Evolutionary conservation across 176 grass and related monocot genomes (phyloP).

Genomic region (Phyllostachys edulis): DNA sequence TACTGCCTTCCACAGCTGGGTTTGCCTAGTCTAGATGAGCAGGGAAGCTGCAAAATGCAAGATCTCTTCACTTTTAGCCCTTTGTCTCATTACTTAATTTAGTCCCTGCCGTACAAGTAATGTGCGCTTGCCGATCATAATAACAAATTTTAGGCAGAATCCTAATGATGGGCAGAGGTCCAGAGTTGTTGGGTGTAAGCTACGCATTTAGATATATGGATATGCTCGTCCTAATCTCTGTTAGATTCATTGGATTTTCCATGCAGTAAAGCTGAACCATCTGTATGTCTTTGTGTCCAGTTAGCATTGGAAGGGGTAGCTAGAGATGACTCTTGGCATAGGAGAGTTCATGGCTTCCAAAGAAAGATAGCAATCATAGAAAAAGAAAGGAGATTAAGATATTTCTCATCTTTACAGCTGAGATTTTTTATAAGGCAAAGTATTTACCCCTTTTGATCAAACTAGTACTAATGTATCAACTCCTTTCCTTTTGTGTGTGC

Average conservation of each 20-base stretch:
- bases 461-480: conserved; percentile 23
- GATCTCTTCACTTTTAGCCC: conserved; percentile 21
- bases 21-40: conserved; percentile 28
- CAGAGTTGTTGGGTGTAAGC: conserved; percentile 41
- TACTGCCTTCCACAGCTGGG: conserved; percentile 21
- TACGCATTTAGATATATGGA: conserved; percentile 38
- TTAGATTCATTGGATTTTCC: conserved; percentile 40
- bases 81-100: conserved; percentile 26
- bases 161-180: conserved; percentile 44
- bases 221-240: conserved; percentile 34
- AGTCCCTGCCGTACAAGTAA: conserved; percentile 37
- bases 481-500: conserved; percentile 23
- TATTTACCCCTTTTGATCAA: conserved; percentile 28
- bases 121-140: conserved; percentile 32
- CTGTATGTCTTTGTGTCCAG: too few species aligned
- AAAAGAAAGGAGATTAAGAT: background rate
- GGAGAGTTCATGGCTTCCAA: conserved; percentile 36
- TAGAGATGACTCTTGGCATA: conserved; percentile 33
- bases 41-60: conserved; percentile 24
- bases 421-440: conserved; percentile 20
- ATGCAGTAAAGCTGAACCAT: too few species aligned
- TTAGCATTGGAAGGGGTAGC: conserved; percentile 49
- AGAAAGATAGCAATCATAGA: conserved; percentile 7
- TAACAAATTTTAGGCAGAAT: conserved; percentile 54
- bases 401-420: conserved; percentile 20